A percentile compares a stretch with the other conserved stretches of the same genome.
These are phyloP conservation scores for Phyllosticta paracitricarpa DNA, from an alignment of 2,329 filamentous ascomycete species.

Conservation along the genomic window DNA sequence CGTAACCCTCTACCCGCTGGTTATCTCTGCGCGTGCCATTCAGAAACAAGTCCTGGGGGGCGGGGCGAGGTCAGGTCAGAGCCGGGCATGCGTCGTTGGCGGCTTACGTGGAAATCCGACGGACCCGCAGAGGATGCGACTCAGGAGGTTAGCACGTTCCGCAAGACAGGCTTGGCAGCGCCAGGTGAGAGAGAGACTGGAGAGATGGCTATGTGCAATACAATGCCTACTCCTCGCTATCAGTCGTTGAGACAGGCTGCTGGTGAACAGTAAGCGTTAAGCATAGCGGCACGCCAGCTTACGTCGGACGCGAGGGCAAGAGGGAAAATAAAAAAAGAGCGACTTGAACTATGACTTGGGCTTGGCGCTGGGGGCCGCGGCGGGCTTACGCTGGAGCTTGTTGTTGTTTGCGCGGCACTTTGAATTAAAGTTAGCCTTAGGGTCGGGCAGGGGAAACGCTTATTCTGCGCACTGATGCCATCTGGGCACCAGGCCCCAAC, in stretches of 20 bases:
- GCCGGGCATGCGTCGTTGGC: conserved; percentile 4
- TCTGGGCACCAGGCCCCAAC: neutral
- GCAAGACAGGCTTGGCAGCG: neutral
- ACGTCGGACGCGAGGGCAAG: conserved; percentile 1
- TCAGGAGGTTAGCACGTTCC: conserved; percentile 2
- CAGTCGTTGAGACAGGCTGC: neutral
- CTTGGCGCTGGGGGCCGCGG: neutral
- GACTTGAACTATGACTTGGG: no score
- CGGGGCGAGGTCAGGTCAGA: no score
- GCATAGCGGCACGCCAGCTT: conserved; percentile 3
- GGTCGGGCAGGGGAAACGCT: conserved; percentile 2
- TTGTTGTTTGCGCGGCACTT: neutral
- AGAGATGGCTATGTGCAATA: neutral
- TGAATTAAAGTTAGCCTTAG: conserved; percentile 9
- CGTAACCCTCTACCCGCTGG: no score
- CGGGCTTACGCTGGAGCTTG: neutral
- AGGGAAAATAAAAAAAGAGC: neutral
- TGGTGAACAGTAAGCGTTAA: conserved; percentile 2
- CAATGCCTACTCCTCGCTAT: neutral
- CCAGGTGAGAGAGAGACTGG: neutral
- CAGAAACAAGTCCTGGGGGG: neutral
- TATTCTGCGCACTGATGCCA: conserved; percentile 2
- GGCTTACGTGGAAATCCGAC: conserved; percentile 7
- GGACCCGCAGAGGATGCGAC: conserved; percentile 7
- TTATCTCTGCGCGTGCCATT: no score